These are phyloP conservation scores for Vitis rupestris DNA, from an alignment of 164 flowering plant species.

Conservation along the genomic window DNA sequence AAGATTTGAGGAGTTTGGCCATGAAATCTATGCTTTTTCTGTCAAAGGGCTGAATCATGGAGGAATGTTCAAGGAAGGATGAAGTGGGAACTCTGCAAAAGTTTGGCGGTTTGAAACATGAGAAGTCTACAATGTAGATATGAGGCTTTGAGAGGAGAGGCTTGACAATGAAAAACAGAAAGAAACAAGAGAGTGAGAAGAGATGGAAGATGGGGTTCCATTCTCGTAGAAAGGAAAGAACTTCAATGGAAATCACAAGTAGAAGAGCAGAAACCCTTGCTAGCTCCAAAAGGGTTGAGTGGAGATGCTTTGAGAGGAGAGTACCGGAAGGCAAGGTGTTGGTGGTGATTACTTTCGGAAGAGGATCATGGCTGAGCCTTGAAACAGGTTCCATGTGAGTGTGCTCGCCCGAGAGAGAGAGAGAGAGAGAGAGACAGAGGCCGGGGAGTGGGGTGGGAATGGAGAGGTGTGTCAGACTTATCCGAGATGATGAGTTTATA, in stretches of 20 bases:
- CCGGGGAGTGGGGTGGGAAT: not conserved
- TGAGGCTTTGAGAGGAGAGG: conserved; percentile 23
- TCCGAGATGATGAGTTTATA: no score
- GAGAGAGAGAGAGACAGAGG: not conserved
- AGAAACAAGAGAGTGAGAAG: conserved; percentile 10
- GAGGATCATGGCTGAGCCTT: conserved; percentile 7
- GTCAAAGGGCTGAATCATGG: conserved; percentile 32
- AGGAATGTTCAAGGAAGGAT: conserved; percentile 44
- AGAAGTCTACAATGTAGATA: conserved; percentile 62
- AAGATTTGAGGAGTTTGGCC: conserved; percentile 45
- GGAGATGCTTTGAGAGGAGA: conserved; percentile 10
- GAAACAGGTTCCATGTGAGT: conserved; percentile 12
- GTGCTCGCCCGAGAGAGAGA: no score
- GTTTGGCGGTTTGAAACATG: conserved; percentile 59
- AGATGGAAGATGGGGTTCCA: conserved; percentile 27
- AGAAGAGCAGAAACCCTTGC: conserved; percentile 16
- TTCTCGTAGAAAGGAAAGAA: conserved; percentile 14
- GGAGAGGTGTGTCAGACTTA: not conserved
- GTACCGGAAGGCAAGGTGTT: not conserved
- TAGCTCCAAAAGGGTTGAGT: conserved; percentile 13
- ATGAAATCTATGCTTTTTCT: conserved; percentile 52
- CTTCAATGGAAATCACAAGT: conserved; percentile 19
- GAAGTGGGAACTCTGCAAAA: conserved; percentile 50
- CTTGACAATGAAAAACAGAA: conserved; percentile 19
- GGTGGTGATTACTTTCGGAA: not conserved